Evolutionary conservation across 257 asterid genomes (phyloP), one percentile per base, ranked within the genome.

Genomic region (Galeopsis tetrahit): DNA sequence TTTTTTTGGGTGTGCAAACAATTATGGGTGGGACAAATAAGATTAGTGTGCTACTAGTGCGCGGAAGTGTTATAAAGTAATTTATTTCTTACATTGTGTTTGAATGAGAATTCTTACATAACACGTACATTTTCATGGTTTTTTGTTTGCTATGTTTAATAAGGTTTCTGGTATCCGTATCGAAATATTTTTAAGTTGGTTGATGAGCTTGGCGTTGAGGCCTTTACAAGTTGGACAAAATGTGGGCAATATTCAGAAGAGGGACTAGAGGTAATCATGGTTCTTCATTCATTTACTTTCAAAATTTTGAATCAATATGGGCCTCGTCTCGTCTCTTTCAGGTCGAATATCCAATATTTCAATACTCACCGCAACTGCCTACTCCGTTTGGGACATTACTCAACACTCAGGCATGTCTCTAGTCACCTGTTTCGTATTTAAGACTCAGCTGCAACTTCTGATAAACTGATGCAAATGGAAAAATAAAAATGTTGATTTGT

Each of bases 101-200:
- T 42, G 65, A 69, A 21, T 11, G n/a, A 42, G 6, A 70, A 32
- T 57, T 39, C 73, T 35, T 42, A 13, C 57, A 43, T 38, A 8
- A 38, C 8, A 10, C 15, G 49, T 21, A 21, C n/a, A n/a, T 40
- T 36, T 49, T 52, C 61, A 69, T 62, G 33, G 34, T 42, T 66
- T 4, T 68, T 51, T 43, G 63, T 49, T 42, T 44, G 68, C 40
- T 55, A 13, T 58, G 58, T 57, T 40, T 7, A 60, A 85, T 7
- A 60, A 85, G 92, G 92, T 52, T 86, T 86, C 81, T 81, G 83
- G 82, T 86, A 84, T 78, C 86, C 86, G 8, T 82, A 82, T 55
- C 66, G 70, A 63, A 88, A 88, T 69, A 86, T 85, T 59, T 86
- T 85, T 63, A 82, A 79, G 67, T 75, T 86, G 49, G 84, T 85